A percentile compares a stretch with the other conserved stretches of the same genome.
Evolutionary conservation across 1,284 basidiomycete species (phyloP).

Genomic region (Pseudozyma flocculosa): DNA sequence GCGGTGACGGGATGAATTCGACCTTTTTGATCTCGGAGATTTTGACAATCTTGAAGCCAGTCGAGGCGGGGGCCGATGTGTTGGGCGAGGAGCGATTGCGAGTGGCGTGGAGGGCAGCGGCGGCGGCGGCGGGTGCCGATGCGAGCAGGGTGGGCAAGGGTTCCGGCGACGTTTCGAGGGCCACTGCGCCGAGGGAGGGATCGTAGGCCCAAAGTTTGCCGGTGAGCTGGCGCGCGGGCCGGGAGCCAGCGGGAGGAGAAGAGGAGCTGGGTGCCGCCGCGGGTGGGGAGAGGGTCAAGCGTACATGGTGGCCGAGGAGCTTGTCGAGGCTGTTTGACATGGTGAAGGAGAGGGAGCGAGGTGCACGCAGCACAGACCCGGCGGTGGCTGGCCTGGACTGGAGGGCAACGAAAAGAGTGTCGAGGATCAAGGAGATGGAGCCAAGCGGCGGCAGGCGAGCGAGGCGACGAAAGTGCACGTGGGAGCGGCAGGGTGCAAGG

Average conservation of each 20-base stretch:
- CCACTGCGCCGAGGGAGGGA: conserved; percentile 38
- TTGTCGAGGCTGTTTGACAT: neutral
- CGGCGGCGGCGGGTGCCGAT: conserved; percentile 33
- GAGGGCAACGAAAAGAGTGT: too few relatives aligned
- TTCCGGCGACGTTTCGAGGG: conserved; percentile 37
- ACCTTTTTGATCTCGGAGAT: conserved; percentile 43
- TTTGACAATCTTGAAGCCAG: conserved; percentile 51
- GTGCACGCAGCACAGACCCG: too few relatives aligned
- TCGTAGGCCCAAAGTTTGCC: conserved; percentile 55
- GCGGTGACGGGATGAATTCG: conserved; percentile 10
- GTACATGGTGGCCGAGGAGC: neutral
- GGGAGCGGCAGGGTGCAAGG: too few relatives aligned
- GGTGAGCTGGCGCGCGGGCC: conserved; percentile 10
- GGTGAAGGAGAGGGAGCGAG: neutral
- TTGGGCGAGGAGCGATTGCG: conserved; percentile 18
- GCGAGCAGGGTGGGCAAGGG: conserved; percentile 19
- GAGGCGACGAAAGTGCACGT: too few relatives aligned
- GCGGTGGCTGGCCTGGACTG: too few relatives aligned
- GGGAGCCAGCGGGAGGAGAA: neutral
- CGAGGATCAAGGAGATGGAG: too few relatives aligned
- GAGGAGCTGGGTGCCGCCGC: neutral
- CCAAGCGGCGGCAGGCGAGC: too few relatives aligned
- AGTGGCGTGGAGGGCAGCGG: conserved; percentile 24
- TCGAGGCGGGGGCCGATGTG: conserved; percentile 5
- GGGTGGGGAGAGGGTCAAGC: neutral